Percentiles rank a stretch among this genome's conserved stretches.
These are phyloP conservation scores for Candida ficus DNA, from an alignment of 805 yeast species.

Conservation along the genomic window DNA sequence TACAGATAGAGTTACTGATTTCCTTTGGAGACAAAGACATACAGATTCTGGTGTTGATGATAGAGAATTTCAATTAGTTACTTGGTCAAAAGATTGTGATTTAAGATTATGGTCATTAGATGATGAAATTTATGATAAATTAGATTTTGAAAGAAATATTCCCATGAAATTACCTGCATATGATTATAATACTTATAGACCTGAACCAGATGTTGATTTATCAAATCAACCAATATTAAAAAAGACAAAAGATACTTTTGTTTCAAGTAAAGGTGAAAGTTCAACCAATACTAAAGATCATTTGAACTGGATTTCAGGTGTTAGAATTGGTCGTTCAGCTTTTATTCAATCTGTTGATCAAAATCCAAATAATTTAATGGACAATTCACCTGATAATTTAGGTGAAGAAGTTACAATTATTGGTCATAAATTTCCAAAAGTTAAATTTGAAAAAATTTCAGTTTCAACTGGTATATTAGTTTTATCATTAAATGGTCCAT, in stretches of 20 bases:
- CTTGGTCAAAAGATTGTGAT: conserved; percentile 91
- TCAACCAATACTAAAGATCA: conserved; percentile 49
- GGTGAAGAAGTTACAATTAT: conserved; percentile 90
- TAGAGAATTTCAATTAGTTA: conserved; percentile 83
- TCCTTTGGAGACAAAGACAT: conserved; percentile 75
- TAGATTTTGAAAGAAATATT: conserved; percentile 36
- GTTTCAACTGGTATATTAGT: conserved; percentile 80
- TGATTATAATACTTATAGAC: conserved; percentile 44
- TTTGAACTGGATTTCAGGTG: conserved; percentile 91
- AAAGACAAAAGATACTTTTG: conserved; percentile 35
- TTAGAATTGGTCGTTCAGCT: conserved; percentile 45
- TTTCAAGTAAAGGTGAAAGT: conserved; percentile 32
- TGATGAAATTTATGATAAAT: conserved; percentile 42
- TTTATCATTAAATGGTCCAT: conserved; percentile 76
- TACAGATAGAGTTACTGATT: conserved; percentile 78
- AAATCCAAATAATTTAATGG: conserved; percentile 32
- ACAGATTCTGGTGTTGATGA: conserved; percentile 46
- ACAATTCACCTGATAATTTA: conserved; percentile 50
- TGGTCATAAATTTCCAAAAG: conserved; percentile 84
- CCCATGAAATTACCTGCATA: conserved; percentile 34
- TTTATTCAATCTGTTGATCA: conserved; percentile 23
- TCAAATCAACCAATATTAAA: conserved; percentile 29
- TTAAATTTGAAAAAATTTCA: conserved; percentile 80
- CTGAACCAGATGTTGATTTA: conserved; percentile 40
- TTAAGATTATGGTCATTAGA: conserved; percentile 74